phyloP scores from a whole-genome alignment of 352 stramenopile species.

The Chrysophaeum taylorii region DNA sequence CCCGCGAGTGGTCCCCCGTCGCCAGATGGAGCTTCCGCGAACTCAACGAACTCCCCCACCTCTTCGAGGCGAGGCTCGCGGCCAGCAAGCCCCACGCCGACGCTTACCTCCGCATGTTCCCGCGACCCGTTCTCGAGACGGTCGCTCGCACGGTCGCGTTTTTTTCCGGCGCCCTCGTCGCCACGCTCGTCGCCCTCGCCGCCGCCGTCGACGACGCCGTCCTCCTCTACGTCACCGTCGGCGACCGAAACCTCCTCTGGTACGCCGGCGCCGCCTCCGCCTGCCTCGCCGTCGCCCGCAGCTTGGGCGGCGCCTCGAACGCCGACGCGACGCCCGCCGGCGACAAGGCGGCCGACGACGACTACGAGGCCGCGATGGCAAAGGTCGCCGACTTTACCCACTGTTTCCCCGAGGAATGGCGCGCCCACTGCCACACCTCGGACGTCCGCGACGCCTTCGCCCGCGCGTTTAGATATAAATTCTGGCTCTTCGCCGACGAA shows the following conservation, averaged over 20 bases:
- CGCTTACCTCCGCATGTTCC: conserved; percentile 86
- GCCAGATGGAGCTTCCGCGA: conserved; percentile 71
- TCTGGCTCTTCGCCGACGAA: conserved; percentile 79
- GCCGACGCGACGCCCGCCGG: too few species aligned
- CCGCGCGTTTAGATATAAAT: conserved; percentile 84
- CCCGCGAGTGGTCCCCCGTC: conserved; percentile 76
- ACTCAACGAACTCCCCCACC: conserved; percentile 96
- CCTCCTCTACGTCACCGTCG: conserved; percentile 84
- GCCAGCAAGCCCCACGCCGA: conserved; percentile 78
- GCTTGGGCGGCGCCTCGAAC: too few species aligned
- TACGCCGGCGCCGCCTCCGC: conserved; percentile 77
- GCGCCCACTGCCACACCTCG: conserved; percentile 63
- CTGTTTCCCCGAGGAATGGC: conserved; percentile 88
- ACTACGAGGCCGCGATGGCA: background rate
- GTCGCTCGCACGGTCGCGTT: conserved; percentile 84
- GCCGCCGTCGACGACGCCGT: conserved; percentile 68
- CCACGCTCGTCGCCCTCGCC: conserved; percentile 72
- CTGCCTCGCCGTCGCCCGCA: conserved; percentile 62
- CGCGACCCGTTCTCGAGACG: conserved; percentile 66
- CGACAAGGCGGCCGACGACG: conserved; percentile 39
- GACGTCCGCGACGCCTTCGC: conserved; percentile 70
- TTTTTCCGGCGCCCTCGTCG: conserved; percentile 85
- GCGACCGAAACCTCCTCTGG: conserved; percentile 85
- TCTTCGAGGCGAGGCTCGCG: conserved; percentile 80
- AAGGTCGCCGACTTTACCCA: conserved; percentile 77